Evolutionary conservation across 176 grass and related monocot genomes (phyloP).

Genomic region (Lolium multiflorum): DNA sequence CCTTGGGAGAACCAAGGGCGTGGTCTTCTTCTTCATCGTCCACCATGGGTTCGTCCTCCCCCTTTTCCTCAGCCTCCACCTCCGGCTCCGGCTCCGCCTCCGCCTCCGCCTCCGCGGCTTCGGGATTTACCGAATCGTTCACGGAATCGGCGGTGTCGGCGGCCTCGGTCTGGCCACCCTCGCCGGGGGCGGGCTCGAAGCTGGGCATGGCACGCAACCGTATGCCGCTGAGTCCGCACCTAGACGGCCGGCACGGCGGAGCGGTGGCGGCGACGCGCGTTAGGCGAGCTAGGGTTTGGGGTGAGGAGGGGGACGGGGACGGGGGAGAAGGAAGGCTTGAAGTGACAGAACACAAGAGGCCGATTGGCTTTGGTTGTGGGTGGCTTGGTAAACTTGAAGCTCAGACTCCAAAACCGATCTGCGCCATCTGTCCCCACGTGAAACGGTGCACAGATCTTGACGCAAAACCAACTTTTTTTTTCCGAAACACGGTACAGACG

Average conservation of each 20-base stretch:
- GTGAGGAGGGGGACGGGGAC: background rate
- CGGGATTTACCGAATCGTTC: slow-evolving; percentile 17
- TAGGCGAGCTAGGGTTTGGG: slow-evolving; percentile 24
- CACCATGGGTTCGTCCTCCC: slow-evolving; percentile 4
- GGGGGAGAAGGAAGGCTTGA: background rate
- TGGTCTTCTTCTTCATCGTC: background rate
- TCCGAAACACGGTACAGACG: no score
- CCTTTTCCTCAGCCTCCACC: slow-evolving; percentile 16
- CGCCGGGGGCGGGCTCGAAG: background rate
- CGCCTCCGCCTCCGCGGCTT: slow-evolving; percentile 27
- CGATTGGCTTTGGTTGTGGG: background rate
- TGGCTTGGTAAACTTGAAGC: background rate
- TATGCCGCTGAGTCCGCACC: background rate
- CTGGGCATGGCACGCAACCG: slow-evolving; percentile 6
- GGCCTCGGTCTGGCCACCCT: slow-evolving; percentile 8
- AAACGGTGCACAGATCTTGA: background rate
- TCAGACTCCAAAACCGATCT: background rate
- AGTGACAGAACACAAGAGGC: background rate
- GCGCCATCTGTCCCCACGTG: background rate
- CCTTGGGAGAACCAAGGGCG: background rate
- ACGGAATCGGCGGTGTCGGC: slow-evolving; percentile 13
- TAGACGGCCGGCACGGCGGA: background rate
- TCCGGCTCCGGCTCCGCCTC: background rate
- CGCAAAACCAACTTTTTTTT: background rate
- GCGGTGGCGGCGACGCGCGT: background rate